These are phyloP conservation scores for Isatis tinctoria DNA, from an alignment of 345 rosid genomes.

Conservation along the genomic window DNA sequence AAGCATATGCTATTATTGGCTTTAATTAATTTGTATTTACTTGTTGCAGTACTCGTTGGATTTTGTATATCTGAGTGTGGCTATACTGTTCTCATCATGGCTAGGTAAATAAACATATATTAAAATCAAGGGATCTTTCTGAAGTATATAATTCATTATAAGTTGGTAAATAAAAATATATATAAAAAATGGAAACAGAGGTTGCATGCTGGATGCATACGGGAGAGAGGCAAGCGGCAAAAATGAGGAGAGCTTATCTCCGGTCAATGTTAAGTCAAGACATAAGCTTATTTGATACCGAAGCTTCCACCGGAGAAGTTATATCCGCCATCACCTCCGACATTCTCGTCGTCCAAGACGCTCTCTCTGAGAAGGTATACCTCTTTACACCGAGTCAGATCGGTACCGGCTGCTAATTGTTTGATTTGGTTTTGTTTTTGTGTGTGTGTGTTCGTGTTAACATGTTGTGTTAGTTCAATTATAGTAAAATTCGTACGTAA, in stretches of 20 bases:
- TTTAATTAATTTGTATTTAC: background rate
- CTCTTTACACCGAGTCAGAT: background rate
- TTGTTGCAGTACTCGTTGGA: slow-evolving; percentile 90
- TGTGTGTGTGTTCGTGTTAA: background rate
- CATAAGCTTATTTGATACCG: slow-evolving; percentile 82
- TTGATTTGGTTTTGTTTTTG: background rate
- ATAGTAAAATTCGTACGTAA: background rate
- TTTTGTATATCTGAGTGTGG: slow-evolving; percentile 89
- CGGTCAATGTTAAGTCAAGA: slow-evolving; percentile 87
- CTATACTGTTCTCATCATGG: slow-evolving; percentile 88
- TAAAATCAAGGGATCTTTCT: background rate
- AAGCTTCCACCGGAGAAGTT: slow-evolving; percentile 89
- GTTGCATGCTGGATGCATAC: slow-evolving; percentile 99
- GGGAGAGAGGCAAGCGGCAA: slow-evolving; percentile 92
- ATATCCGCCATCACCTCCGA: slow-evolving; percentile 88
- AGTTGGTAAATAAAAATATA: background rate
- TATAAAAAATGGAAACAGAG: slow-evolving; percentile 42
- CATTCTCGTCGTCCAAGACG: slow-evolving; percentile 87
- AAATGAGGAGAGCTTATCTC: slow-evolving; percentile 91
- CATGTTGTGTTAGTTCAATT: background rate
- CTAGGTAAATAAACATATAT: slow-evolving; percentile 42
- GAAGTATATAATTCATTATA: background rate
- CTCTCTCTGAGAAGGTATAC: slow-evolving; percentile 96
- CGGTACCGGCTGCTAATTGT: background rate
- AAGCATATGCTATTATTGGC: background rate